Evolutionary conservation across 305 asterid genomes (phyloP).

Genomic region (Fraxinus dipetala): DNA sequence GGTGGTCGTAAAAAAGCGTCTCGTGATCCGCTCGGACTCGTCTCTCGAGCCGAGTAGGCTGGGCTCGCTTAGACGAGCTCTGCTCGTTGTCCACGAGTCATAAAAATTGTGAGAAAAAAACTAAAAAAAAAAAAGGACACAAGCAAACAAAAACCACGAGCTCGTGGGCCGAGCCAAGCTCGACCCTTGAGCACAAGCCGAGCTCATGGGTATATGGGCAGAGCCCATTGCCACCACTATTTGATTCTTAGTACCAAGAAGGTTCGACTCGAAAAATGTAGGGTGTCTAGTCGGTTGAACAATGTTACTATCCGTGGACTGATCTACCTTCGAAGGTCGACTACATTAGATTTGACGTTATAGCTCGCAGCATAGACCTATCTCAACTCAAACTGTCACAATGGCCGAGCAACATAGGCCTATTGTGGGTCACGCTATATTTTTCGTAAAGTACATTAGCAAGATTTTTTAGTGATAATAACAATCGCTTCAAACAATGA

Average conservation of each 20-base stretch:
- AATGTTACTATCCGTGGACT: background rate
- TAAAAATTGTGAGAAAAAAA: no score
- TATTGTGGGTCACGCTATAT: background rate
- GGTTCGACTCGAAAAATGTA: background rate
- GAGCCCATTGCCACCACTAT: no score
- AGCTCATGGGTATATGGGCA: no score
- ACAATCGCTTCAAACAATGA: conserved; percentile 27
- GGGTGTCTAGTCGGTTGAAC: background rate
- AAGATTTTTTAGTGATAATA: background rate
- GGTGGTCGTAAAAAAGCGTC: no score
- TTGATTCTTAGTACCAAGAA: background rate
- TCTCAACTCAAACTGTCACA: background rate
- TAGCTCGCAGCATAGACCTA: background rate
- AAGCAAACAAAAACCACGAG: no score
- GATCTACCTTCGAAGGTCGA: background rate
- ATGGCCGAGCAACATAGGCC: background rate
- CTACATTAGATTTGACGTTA: background rate
- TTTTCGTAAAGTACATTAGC: background rate
- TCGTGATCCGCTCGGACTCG: no score
- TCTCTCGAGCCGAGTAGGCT: no score
- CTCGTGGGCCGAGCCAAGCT: no score
- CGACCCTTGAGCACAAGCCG: no score
- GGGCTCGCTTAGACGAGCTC: no score
- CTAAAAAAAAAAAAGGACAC: no score
- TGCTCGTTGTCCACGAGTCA: no score